These are phyloP conservation scores for Stropharia rugosoannulata DNA, from an alignment of 768 basidiomycete genomes.

Conservation along the genomic window DNA sequence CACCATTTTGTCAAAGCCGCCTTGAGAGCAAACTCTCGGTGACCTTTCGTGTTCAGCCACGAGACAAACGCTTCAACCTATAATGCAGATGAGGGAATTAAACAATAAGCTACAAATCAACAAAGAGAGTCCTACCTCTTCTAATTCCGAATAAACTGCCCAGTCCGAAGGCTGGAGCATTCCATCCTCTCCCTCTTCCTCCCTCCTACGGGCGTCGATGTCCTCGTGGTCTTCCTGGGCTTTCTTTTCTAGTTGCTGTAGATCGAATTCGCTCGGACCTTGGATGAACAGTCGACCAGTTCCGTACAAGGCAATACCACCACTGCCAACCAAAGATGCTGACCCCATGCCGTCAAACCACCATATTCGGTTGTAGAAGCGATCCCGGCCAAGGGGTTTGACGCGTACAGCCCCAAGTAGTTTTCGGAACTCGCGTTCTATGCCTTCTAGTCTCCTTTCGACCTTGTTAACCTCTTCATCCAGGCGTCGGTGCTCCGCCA, in stretches of 20 bases:
- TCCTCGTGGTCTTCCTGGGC: slow-evolving; percentile 54
- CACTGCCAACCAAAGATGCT: slow-evolving; percentile 73
- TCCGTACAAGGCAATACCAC: slow-evolving; percentile 80
- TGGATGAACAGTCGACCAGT: slow-evolving; percentile 92
- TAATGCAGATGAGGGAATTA: slow-evolving; percentile 10
- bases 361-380: slow-evolving; percentile 96
- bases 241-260: slow-evolving; percentile 64
- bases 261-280: slow-evolving; percentile 83
- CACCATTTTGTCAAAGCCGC: slow-evolving; percentile 80
- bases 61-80: slow-evolving; percentile 81
- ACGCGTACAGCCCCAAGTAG: slow-evolving; percentile 81
- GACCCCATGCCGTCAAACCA: slow-evolving; percentile 98
- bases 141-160: slow-evolving; percentile 86
- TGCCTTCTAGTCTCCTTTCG: slow-evolving; percentile 76
- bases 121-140: slow-evolving; percentile 62
- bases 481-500: slow-evolving; percentile 79
- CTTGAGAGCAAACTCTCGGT: slow-evolving; percentile 82
- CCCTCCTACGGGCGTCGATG: slow-evolving; percentile 57
- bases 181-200: slow-evolving; percentile 81
- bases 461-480: slow-evolving; percentile 87
- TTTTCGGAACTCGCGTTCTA: slow-evolving; percentile 94
- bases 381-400: slow-evolving; percentile 86
- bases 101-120: background rate
- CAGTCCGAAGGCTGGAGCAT: slow-evolving; percentile 78
- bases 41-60: slow-evolving; percentile 93